phyloP scores from a whole-genome alignment of 2,329 filamentous ascomycete genomes.

The Trichoderma asperellum region DNA sequence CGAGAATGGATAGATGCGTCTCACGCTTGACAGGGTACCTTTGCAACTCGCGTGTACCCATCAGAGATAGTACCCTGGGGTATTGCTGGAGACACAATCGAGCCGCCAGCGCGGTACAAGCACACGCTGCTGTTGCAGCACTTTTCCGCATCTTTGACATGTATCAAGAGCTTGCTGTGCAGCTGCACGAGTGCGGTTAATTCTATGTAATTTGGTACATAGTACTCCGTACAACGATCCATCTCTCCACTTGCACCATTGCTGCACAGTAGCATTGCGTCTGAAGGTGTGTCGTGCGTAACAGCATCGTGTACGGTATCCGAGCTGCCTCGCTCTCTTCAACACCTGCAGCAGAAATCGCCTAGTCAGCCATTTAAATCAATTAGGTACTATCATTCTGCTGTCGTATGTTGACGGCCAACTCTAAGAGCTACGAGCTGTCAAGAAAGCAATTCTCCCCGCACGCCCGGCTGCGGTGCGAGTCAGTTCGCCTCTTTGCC shows the following conservation, averaged over 20 bases:
- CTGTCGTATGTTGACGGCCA: neutral
- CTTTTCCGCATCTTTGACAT: neutral
- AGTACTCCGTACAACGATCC: no score
- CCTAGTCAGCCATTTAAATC: neutral
- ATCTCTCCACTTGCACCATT: neutral
- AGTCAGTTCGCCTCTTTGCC: conserved; percentile 2
- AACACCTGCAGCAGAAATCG: neutral
- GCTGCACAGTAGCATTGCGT: neutral
- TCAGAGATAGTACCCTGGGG: conserved; percentile 16
- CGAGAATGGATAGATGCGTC: conserved; percentile 10
- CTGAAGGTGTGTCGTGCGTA: neutral
- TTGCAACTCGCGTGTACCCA: conserved; percentile 9
- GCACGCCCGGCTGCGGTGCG: neutral
- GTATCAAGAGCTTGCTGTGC: neutral
- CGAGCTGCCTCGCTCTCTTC: neutral
- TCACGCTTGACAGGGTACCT: conserved; percentile 11
- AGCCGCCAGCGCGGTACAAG: conserved; percentile 7
- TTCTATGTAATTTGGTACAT: neutral
- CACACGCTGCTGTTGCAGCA: neutral
- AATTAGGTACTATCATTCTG: neutral
- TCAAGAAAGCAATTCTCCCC: neutral
- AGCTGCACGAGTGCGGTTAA: neutral
- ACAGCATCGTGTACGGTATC: neutral
- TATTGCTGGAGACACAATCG: neutral
- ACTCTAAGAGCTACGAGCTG: neutral